Conservation (phyloP, 2,329 filamentous ascomycete species). For the Fusarium sp. region DNA sequence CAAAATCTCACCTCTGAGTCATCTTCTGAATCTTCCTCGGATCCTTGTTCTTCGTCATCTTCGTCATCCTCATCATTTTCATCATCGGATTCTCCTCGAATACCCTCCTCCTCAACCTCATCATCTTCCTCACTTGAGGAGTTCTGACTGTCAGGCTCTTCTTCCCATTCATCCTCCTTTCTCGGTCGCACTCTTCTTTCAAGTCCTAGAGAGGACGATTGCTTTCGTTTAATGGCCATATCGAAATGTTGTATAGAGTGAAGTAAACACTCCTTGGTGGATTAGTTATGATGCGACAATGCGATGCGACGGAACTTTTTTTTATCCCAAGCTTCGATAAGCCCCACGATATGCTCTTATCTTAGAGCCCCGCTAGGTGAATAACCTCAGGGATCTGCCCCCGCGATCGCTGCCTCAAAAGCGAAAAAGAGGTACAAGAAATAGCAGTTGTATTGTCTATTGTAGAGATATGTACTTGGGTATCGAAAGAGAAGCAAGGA, state of each 20-base stretch:
- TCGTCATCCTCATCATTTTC: slow-evolving; percentile 46
- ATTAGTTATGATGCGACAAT: background rate
- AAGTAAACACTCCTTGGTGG: background rate
- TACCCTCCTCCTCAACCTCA: slow-evolving; percentile 48
- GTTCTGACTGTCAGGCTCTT: slow-evolving; percentile 53
- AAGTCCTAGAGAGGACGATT: slow-evolving; percentile 50
- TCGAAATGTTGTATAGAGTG: slow-evolving; percentile 9
- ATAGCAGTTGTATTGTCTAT: background rate
- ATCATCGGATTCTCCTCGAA: slow-evolving; percentile 43
- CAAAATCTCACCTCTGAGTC: slow-evolving; percentile 45
- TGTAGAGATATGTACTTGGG: background rate
- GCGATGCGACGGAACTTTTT: slow-evolving; percentile 31
- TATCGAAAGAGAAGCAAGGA: background rate
- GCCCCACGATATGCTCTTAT: slow-evolving; percentile 36
- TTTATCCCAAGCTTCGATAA: slow-evolving; percentile 31
- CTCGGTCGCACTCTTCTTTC: slow-evolving; percentile 60
- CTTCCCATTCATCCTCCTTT: slow-evolving; percentile 59
- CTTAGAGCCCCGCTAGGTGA: slow-evolving; percentile 29
- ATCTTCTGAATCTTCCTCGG: slow-evolving; percentile 44
- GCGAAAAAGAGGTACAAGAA: background rate
- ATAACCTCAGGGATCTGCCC: slow-evolving; percentile 22
- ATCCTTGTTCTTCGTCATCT: slow-evolving; percentile 36
- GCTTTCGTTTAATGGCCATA: slow-evolving; percentile 58
- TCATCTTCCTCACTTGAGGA: slow-evolving; percentile 48
- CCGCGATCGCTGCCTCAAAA: slow-evolving; percentile 22